Evolutionary conservation across 352 stramenopile species (phyloP).

Genomic region (Peronospora belbahrii): DNA sequence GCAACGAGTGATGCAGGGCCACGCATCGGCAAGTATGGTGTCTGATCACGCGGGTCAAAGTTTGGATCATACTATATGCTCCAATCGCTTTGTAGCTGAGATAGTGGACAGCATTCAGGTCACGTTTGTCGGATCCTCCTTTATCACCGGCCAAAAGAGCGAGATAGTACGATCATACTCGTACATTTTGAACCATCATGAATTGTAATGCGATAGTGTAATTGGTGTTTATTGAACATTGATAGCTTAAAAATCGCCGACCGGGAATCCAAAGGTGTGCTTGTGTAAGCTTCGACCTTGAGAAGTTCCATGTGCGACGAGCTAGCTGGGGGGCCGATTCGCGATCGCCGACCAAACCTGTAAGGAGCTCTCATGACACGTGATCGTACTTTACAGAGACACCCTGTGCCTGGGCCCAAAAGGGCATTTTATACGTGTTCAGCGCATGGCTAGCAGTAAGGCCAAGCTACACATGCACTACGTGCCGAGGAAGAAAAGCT

Average conservation of each 20-base stretch:
- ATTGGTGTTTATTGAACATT: constrained; percentile 1
- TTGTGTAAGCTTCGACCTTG: constrained; percentile 82
- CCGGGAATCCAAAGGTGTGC: constrained; percentile 74
- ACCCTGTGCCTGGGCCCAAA: no score
- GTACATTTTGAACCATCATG: background rate
- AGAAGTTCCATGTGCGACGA: constrained; percentile 80
- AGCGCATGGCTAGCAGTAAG: no score
- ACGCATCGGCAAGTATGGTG: constrained; percentile 85
- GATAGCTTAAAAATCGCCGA: constrained; percentile 84
- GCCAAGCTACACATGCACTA: no score
- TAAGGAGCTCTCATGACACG: constrained; percentile 77
- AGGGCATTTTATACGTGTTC: no score
- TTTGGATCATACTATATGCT: no score
- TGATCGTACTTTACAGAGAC: no score
- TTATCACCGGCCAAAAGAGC: constrained; percentile 90
- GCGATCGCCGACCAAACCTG: constrained; percentile 78
- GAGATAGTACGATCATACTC: constrained; percentile 57
- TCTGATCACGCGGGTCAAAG: no score
- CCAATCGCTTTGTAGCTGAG: constrained; percentile 84
- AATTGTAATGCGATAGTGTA: background rate
- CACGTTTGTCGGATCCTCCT: constrained; percentile 88
- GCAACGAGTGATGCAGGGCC: constrained; percentile 89
- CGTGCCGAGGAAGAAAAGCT: no score
- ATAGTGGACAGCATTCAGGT: constrained; percentile 72
- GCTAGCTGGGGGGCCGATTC: constrained; percentile 82